phyloP scores from a whole-genome alignment of 2,329 filamentous ascomycete species.

The Diaporthe australafricana region DNA sequence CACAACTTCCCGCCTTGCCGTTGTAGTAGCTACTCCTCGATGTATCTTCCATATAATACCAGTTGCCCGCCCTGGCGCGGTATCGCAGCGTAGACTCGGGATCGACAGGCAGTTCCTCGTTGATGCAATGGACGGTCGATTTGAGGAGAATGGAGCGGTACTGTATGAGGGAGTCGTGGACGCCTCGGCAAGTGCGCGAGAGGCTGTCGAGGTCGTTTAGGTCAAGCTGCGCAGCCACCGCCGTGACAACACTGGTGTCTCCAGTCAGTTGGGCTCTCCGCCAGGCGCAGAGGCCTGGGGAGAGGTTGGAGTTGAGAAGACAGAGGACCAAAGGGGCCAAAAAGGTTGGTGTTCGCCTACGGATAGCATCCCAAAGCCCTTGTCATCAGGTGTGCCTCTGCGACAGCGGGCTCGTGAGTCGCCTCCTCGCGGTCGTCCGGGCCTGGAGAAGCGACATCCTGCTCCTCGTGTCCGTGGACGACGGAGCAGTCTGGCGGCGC shows the following conservation, averaged over 20 bases:
- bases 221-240: conserved; percentile 82
- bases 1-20: conserved; percentile 82
- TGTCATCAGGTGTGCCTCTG: conserved; percentile 66
- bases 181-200: conserved; percentile 82
- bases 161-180: conserved; percentile 82
- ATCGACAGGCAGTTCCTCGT: conserved; percentile 71
- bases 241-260: conserved; percentile 75
- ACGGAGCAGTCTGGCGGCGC: conserved; percentile 33
- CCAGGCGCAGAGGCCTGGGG: conserved; percentile 31
- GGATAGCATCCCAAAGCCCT: conserved; percentile 75
- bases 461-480: not conserved
- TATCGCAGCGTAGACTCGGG: conserved; percentile 68
- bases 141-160: conserved; percentile 79
- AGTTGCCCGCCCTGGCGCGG: conserved; percentile 67
- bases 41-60: conserved; percentile 69
- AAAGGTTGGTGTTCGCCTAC: conserved; percentile 61
- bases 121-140: conserved; percentile 83
- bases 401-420: conserved; percentile 41
- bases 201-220: conserved; percentile 88
- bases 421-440: conserved; percentile 38
- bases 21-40: conserved; percentile 58
- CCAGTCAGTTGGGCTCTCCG: conserved; percentile 37
- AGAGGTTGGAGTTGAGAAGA: conserved; percentile 40
- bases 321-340: conserved; percentile 38
- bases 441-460: conserved; percentile 10